Percentiles rank a stretch among this genome's conserved stretches.
Evolutionary conservation across 495 filamentous ascomycete species (phyloP).

Genomic region (Neurospora tetraspora): DNA sequence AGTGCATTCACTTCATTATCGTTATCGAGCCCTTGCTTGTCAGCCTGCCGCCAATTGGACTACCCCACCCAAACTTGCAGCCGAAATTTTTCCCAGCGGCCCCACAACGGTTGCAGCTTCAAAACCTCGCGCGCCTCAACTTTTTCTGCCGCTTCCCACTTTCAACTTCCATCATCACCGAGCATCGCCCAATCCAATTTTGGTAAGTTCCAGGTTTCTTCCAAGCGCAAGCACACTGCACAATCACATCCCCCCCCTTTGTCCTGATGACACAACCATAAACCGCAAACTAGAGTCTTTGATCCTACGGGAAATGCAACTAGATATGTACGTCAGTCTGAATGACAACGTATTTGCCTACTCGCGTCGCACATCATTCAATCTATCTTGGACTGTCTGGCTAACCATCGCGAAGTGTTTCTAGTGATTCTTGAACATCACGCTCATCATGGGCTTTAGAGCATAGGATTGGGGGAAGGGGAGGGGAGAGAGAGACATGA

Average conservation of each 20-base stretch:
- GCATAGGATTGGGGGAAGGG: not conserved
- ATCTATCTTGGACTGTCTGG: not conserved
- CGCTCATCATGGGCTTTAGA: not conserved
- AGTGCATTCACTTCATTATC: not conserved
- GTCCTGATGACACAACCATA: conserved; percentile 52
- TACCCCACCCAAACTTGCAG: conserved; percentile 2
- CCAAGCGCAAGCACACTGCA: conserved; percentile 1
- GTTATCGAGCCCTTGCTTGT: not conserved
- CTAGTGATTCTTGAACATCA: not conserved
- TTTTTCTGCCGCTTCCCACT: conserved; percentile 11
- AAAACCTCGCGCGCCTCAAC: conserved; percentile 17
- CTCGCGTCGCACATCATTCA: not conserved
- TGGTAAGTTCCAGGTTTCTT: conserved; percentile 17
- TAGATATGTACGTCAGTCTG: conserved; percentile 98
- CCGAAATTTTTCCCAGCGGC: conserved; percentile 15
- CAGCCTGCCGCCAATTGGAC: not conserved
- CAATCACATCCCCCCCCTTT: conserved; percentile 3
- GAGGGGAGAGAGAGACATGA: not conserved
- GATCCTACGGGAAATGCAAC: conserved; percentile 89
- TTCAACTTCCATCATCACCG: conserved; percentile 8
- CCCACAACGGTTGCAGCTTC: conserved; percentile 20
- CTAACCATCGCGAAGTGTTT: not conserved
- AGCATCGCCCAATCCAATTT: conserved; percentile 7
- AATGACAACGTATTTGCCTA: conserved; percentile 28
- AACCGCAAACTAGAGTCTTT: conserved; percentile 99